phyloP scores from a whole-genome alignment of 345 rosid species.

The Cardiospermum halicacabum region DNA sequence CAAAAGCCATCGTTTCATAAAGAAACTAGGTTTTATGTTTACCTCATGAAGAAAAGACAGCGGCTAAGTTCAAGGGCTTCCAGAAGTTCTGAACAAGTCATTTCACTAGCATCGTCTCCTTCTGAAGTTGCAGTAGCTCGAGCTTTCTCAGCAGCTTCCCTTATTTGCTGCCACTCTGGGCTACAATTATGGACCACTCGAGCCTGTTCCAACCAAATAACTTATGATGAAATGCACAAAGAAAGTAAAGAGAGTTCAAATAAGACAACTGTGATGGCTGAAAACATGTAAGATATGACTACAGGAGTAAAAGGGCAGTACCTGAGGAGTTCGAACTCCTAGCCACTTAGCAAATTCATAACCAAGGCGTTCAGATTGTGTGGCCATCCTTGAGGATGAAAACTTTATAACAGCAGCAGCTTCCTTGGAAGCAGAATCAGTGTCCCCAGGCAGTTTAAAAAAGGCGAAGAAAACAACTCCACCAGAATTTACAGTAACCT shows the following conservation, averaged over 20 bases:
- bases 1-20: neutral
- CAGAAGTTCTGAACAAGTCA: constrained; percentile 90
- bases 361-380: constrained; percentile 98
- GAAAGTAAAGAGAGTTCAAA: constrained; percentile 1
- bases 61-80: constrained; percentile 99
- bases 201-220: constrained; percentile 48
- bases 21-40: constrained; percentile 4
- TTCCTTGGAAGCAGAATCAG: constrained; percentile 52
- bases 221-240: constrained; percentile 8
- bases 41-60: constrained; percentile 97
- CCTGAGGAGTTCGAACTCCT: constrained; percentile 95
- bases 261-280: neutral
- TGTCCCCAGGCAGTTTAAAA: constrained; percentile 48
- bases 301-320: constrained; percentile 19
- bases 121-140: constrained; percentile 62
- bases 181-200: constrained; percentile 87
- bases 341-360: constrained; percentile 97
- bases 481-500: constrained; percentile 97
- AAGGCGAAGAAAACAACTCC: constrained; percentile 99
- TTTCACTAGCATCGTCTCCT: constrained; percentile 84
- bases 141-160: constrained; percentile 91
- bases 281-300: constrained; percentile 9
- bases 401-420: constrained; percentile 98
- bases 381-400: constrained; percentile 98
- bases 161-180: constrained; percentile 83